Base-by-base conservation (phyloP, 2,329 filamentous ascomycete species). In the Pseudocercospora cruenta region DNA sequence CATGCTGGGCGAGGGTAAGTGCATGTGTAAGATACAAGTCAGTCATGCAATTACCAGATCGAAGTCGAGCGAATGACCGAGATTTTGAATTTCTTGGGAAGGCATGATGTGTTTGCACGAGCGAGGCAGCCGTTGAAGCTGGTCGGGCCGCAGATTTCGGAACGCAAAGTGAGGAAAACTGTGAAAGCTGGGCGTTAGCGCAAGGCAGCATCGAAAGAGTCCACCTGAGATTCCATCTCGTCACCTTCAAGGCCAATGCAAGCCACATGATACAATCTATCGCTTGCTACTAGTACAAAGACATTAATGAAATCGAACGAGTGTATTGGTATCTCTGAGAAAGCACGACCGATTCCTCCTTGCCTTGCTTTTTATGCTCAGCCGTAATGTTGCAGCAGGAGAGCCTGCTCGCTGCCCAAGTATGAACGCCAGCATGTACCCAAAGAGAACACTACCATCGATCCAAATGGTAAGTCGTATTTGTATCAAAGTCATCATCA, bases 251-350 rank as follows among this genome's bases (percentile, higher is more conserved):
- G 51, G 51, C 51, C 24, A n/a, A 28, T 28, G 51, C 51, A 54
- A 28, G 51, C 51, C 51, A 54, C 51, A 54, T 39, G 2, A 19
- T 58, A 39, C 54, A 58, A 21, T 58, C 54, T 58, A 58, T 58
- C 31, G 54, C 58, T 31, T 60, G 43, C 58, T 60, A 60, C 55
- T 55, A 49, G 39, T 64, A 64, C 57, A 60, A 67, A 26, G 14
- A 61, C 57, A 64, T 63, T 60, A 64, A 63, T 36, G 63, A 64
- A 26, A 67, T 55, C 22, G 31, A 64, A 59, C 60, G 65, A 67
- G 43, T 64, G 65, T 61, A 61, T 61, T 67, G 65, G 65, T 67
- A 67, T 67, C 65, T 63, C 61, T 64, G 22, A 61, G 24, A 64
- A 66, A 63, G 54, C 65, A 60, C 64, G 58, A 63, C 58, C 58